Percentiles rank a stretch among this genome's conserved stretches.
Evolutionary conservation across 495 filamentous ascomycete genomes (phyloP).

Genomic region (Letharia columbiana): DNA sequence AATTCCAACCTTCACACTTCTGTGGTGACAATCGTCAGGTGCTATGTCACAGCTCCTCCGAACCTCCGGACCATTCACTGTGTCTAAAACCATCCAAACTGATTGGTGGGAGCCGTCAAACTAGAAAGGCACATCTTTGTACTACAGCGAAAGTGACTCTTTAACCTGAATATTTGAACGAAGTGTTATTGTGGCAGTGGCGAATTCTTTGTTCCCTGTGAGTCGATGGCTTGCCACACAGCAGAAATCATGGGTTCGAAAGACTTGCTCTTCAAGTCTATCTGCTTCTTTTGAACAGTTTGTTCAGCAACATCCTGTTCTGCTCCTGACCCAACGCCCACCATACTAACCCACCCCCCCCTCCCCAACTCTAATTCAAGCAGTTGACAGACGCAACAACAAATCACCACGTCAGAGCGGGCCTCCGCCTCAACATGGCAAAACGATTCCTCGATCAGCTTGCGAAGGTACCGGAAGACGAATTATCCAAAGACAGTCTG

Average conservation of each 20-base stretch:
- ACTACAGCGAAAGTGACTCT: neutral
- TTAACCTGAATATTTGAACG: neutral
- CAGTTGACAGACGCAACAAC: neutral
- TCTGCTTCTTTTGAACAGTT: neutral
- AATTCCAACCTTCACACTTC: neutral
- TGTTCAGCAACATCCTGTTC: neutral
- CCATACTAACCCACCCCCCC: neutral
- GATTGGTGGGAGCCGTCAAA: neutral
- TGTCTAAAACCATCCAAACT: neutral
- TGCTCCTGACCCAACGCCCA: neutral
- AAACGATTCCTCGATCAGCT: neutral
- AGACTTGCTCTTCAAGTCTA: neutral
- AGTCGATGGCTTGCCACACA: neutral
- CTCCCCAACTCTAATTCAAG: neutral
- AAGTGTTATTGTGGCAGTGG: neutral
- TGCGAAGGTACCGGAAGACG: neutral
- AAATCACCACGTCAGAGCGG: neutral
- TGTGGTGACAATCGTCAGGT: too few species aligned
- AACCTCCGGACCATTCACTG: neutral
- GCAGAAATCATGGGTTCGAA: neutral
- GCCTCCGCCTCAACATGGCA: neutral
- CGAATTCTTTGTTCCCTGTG: neutral
- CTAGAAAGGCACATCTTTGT: neutral
- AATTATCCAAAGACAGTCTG: neutral
- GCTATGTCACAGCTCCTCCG: neutral